Evolutionary conservation across 2,329 filamentous ascomycete genomes (phyloP), one percentile per base, ranked within the genome.

Genomic region (Pezicula radicicola): DNA sequence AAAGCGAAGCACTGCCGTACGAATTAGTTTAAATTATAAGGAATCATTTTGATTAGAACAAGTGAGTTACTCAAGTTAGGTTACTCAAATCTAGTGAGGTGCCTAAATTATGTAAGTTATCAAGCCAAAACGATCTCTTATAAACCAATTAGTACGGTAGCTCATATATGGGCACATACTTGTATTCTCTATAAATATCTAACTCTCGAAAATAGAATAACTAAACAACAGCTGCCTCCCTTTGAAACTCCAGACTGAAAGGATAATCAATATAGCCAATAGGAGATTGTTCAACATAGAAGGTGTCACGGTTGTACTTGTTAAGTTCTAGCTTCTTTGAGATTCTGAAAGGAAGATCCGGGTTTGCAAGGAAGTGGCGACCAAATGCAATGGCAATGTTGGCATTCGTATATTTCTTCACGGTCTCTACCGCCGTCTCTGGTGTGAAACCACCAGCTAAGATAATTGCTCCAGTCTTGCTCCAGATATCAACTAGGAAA

Each of bases 381-480:
- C 77, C 76, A 59, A 78, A 78, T 1, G 72, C 74, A 15, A 76
- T 67, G 18, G 64, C 64, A n/a, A 78, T 57, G 45, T 77, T 71
- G 35, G 70, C 68, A 10, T 72, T 68, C 19, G 63, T 66, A 52
- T 75, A 70, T 50, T 77, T 48, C 35, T 40, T 48, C 19, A 48
- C 40, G 15, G 46, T 28, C 36, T 48, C 46, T 28, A 18, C 28
- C 28, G 46, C 46, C 28, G 18, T 40, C 9, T 10, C 37, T 3
- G 37, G 15, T 19, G 8, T 40, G 15, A 40, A 40, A 8, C 37
- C 37, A 15, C 37, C 37, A 19, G 37, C 37, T 16, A 40, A n/a
- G 37, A 40, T 40, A 19, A 15, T 63, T 50, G 70, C 54, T 27
- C 76, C 46, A 49, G 75, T 66, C 57, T 83, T 65, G 19, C 61